Conservation (phyloP, 2,329 filamentous ascomycete species). For the Fusarium globosum region DNA sequence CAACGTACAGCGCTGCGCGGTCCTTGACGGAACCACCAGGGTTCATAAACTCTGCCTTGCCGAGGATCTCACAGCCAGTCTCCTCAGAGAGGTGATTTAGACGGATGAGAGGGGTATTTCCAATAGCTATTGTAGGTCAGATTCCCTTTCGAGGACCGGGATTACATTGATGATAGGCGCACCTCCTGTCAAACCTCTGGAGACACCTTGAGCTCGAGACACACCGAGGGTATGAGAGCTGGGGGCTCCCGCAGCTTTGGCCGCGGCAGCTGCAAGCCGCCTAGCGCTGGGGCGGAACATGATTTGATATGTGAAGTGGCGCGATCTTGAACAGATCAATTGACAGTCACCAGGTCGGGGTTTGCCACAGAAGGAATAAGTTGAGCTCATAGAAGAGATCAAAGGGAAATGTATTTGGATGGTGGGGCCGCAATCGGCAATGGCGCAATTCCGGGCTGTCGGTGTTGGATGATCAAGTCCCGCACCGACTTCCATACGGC, state of each 20-base stretch:
- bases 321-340: slow-evolving; percentile 26
- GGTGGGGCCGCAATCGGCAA: slow-evolving; percentile 47
- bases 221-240: slow-evolving; percentile 75
- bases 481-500: slow-evolving; percentile 41
- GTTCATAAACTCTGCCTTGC: slow-evolving; percentile 99
- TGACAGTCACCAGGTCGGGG: slow-evolving; percentile 10
- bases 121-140: slow-evolving; percentile 75
- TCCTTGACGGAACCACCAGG: slow-evolving; percentile 97
- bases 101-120: slow-evolving; percentile 94
- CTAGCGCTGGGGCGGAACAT: slow-evolving; percentile 79
- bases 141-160: not conserved
- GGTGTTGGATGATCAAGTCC: slow-evolving; percentile 25
- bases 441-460: slow-evolving; percentile 46
- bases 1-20: slow-evolving; percentile 92
- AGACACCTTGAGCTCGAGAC: slow-evolving; percentile 82
- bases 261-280: slow-evolving; percentile 70
- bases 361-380: slow-evolving; percentile 12
- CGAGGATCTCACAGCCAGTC: slow-evolving; percentile 93
- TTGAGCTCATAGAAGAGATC: slow-evolving; percentile 17
- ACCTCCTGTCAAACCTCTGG: slow-evolving; percentile 86
- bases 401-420: slow-evolving; percentile 27
- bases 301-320: not conserved
- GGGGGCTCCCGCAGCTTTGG: slow-evolving; percentile 56
- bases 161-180: slow-evolving; percentile 44
- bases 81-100: slow-evolving; percentile 88